Evolutionary conservation across 108 stramenopile species (phyloP).

Genomic region (Cyclotella baltica): DNA sequence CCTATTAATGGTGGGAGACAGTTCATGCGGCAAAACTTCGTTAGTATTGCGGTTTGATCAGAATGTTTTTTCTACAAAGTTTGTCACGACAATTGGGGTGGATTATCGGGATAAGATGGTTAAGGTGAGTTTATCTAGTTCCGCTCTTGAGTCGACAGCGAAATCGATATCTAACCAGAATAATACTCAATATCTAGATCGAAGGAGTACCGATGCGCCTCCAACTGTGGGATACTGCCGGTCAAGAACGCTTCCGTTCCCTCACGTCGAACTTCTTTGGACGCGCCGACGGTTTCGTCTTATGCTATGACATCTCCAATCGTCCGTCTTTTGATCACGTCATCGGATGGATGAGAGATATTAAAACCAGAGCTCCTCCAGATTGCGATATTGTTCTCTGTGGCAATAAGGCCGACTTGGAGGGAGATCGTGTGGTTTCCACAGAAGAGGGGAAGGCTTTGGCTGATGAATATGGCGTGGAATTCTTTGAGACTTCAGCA

Average conservation of each 20-base stretch:
- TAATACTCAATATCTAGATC: slow-evolving; percentile 56
- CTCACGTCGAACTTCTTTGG: slow-evolving; percentile 96
- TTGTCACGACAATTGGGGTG: slow-evolving; percentile 95
- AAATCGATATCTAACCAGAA: not conserved
- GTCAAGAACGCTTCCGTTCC: slow-evolving; percentile 94
- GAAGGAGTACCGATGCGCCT: slow-evolving; percentile 89
- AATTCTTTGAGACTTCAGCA: slow-evolving; percentile 97
- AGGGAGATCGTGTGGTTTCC: slow-evolving; percentile 82
- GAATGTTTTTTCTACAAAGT: slow-evolving; percentile 92
- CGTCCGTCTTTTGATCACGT: slow-evolving; percentile 92
- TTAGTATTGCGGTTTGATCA: slow-evolving; percentile 91
- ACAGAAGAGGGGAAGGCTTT: slow-evolving; percentile 86
- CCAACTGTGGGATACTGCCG: slow-evolving; percentile 96
- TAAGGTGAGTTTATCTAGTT: slow-evolving; percentile 57
- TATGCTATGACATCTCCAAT: slow-evolving; percentile 92
- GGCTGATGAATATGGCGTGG: slow-evolving; percentile 93
- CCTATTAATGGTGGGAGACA: slow-evolving; percentile 91
- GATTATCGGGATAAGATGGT: slow-evolving; percentile 96
- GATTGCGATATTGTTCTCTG: slow-evolving; percentile 90
- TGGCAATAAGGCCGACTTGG: slow-evolving; percentile 88
- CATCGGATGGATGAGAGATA: slow-evolving; percentile 94
- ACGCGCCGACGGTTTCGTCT: slow-evolving; percentile 92
- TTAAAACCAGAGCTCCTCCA: slow-evolving; percentile 90
- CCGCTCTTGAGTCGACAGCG: not conserved
- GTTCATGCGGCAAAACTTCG: slow-evolving; percentile 89